Percentiles rank a stretch among this genome's conserved stretches.
These are phyloP conservation scores for Smallanthus sonchifolius DNA, from an alignment of 129 eudicot genomes.

Conservation along the genomic window DNA sequence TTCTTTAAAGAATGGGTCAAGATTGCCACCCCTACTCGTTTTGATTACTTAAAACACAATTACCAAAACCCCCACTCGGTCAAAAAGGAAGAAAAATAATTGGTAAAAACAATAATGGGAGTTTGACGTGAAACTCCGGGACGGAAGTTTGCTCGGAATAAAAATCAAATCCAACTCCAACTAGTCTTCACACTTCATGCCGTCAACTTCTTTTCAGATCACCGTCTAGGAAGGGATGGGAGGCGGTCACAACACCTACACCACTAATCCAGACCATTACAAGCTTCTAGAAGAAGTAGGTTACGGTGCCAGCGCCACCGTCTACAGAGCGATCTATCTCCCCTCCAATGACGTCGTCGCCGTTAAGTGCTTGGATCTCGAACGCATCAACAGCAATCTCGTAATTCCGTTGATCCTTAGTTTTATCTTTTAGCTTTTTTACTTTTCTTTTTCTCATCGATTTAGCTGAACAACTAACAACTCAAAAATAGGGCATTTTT, in stretches of 20 bases:
- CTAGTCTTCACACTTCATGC: slow-evolving; percentile 3
- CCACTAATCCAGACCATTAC: slow-evolving; percentile 67
- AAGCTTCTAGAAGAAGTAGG: slow-evolving; percentile 87
- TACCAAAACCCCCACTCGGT: too few relatives aligned
- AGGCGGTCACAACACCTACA: slow-evolving; percentile 40
- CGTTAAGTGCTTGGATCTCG: slow-evolving; percentile 98
- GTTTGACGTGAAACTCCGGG: slow-evolving; percentile 18
- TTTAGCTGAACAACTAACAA: slow-evolving; percentile 8
- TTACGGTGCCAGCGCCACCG: slow-evolving; percentile 92
- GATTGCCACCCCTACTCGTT: too few relatives aligned
- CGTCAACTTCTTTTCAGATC: slow-evolving; percentile 25
- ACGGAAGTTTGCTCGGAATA: slow-evolving; percentile 19
- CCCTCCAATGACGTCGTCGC: slow-evolving; percentile 83
- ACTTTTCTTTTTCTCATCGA: slow-evolving; percentile 22
- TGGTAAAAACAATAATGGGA: not conserved
- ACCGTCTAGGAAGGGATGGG: slow-evolving; percentile 33
- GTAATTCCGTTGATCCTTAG: slow-evolving; percentile 33
- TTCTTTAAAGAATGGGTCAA: too few relatives aligned
- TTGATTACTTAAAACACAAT: too few relatives aligned
- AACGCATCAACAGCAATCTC: slow-evolving; percentile 89
- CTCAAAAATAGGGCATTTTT: slow-evolving; percentile 17
- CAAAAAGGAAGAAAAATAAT: not conserved
- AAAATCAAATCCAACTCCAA: slow-evolving; percentile 22
- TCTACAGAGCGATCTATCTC: slow-evolving; percentile 77
- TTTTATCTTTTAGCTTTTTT: not conserved